Conservation (phyloP, 1,284 basidiomycete genomes). For the Ustilago hordei region DNA sequence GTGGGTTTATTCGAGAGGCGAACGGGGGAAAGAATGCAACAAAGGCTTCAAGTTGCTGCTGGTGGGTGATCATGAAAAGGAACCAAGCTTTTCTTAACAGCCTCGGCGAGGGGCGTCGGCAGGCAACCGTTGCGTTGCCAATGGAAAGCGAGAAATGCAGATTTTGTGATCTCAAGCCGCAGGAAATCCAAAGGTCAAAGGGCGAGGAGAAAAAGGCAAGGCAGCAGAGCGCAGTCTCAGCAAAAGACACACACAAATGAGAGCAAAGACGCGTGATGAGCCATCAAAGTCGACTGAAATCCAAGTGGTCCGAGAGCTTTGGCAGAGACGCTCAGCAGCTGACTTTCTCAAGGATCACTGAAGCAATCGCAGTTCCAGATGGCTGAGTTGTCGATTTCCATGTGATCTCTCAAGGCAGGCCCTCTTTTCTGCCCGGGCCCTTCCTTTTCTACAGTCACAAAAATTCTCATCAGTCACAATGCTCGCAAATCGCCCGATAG, state of each 20-base stretch:
- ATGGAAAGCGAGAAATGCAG: neutral
- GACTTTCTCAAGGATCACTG: neutral
- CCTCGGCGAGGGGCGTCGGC: neutral
- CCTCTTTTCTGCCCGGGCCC: neutral
- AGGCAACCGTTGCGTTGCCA: slow-evolving; percentile 2
- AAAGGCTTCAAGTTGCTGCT: neutral
- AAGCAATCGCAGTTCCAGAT: neutral
- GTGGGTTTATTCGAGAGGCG: neutral
- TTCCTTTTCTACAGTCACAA: neutral
- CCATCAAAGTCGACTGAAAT: slow-evolving; percentile 10
- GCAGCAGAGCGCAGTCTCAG: neutral
- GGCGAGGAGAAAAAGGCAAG: neutral
- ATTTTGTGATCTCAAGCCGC: neutral
- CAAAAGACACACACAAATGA: too few relatives aligned
- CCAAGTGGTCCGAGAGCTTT: slow-evolving; percentile 1
- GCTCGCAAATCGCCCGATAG: neutral
- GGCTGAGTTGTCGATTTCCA: slow-evolving; percentile 6
- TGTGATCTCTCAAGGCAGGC: neutral
- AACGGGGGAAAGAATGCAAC: neutral
- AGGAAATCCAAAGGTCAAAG: neutral
- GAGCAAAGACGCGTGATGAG: slow-evolving; percentile 15
- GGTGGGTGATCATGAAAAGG: slow-evolving; percentile 17
- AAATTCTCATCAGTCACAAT: neutral
- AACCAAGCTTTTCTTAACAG: neutral
- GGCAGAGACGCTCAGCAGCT: neutral